Conservation (phyloP, 805 yeast species). For the Metschnikowia amazonensis region DNA sequence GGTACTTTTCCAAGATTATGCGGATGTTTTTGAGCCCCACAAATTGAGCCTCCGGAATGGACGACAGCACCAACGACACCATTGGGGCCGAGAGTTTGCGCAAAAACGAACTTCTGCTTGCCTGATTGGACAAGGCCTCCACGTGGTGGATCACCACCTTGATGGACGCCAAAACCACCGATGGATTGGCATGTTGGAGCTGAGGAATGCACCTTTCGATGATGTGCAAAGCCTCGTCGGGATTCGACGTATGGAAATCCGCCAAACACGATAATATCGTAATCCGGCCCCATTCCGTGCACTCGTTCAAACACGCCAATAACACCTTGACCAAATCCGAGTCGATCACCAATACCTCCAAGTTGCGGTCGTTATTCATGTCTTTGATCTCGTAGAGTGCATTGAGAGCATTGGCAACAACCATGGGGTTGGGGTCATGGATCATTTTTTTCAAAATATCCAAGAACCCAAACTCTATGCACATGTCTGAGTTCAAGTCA, state of each 20-base stretch:
- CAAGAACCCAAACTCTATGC: constrained; percentile 84
- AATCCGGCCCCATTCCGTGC: constrained; percentile 99
- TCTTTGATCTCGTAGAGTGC: constrained; percentile 81
- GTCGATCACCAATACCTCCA: constrained; percentile 36
- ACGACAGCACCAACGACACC: constrained; percentile 80
- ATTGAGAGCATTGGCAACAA: constrained; percentile 88
- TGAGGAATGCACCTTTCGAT: constrained; percentile 91
- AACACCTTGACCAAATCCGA: constrained; percentile 53
- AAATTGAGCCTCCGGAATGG: constrained; percentile 88
- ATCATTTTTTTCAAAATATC: constrained; percentile 62
- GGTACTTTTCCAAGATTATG: constrained; percentile 84
- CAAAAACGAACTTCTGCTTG: constrained; percentile 44
- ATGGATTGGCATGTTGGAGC: constrained; percentile 93
- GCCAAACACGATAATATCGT: constrained; percentile 79
- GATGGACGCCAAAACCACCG: constrained; percentile 83
- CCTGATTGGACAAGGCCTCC: constrained; percentile 37
- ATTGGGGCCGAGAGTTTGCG: constrained; percentile 79
- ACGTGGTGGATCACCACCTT: constrained; percentile 74
- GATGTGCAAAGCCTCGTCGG: constrained; percentile 74
- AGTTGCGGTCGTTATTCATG: constrained; percentile 49
- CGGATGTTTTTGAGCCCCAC: constrained; percentile 90
- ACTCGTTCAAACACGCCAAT: constrained; percentile 84
- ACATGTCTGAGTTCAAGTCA: constrained; percentile 75
- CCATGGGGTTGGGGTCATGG: constrained; percentile 93
- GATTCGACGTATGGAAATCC: constrained; percentile 56